A percentile compares a stretch with the other conserved stretches of the same genome.
These are phyloP conservation scores for Coniferiporia weirii DNA, from an alignment of 1,284 basidiomycete species.

Conservation along the genomic window DNA sequence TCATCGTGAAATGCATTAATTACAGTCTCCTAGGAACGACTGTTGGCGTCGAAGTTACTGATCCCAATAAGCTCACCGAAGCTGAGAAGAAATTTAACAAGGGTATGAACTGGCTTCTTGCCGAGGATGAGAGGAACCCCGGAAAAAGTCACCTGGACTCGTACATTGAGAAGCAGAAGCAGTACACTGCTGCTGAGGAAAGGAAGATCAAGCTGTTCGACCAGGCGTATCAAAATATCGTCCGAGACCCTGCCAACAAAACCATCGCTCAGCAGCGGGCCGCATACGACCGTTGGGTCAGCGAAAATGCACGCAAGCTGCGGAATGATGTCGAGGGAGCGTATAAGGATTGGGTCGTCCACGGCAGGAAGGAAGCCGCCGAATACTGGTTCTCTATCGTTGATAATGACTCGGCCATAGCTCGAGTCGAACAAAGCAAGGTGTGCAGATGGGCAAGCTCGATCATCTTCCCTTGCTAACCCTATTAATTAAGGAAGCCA, in stretches of 20 bases:
- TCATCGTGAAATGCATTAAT: background rate
- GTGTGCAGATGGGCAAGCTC: background rate
- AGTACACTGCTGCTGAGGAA: background rate
- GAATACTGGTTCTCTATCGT: slow-evolving; percentile 5
- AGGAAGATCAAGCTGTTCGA: background rate
- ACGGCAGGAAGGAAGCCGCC: slow-evolving; percentile 2
- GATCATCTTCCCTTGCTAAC: background rate
- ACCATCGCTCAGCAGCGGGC: background rate
- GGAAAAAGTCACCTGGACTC: slow-evolving; percentile 1
- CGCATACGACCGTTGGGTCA: slow-evolving; percentile 2
- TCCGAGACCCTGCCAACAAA: background rate
- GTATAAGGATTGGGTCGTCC: slow-evolving; percentile 7
- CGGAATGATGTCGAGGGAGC: slow-evolving; percentile 7
- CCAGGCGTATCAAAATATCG: background rate
- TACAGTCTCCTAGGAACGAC: slow-evolving; percentile 1
- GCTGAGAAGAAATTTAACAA: background rate
- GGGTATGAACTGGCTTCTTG: slow-evolving; percentile 4
- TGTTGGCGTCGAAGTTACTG: background rate
- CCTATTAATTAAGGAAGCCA: background rate
- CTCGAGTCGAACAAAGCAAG: slow-evolving; percentile 6
- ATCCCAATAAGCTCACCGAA: background rate
- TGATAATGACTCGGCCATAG: slow-evolving; percentile 4
- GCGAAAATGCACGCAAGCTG: background rate
- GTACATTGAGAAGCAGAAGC: slow-evolving; percentile 2
- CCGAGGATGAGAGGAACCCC: slow-evolving; percentile 1